A percentile compares a stretch with the other conserved stretches of the same genome.
These are phyloP conservation scores for Boletus sp. DNA, from an alignment of 768 basidiomycete genomes.

Conservation along the genomic window DNA sequence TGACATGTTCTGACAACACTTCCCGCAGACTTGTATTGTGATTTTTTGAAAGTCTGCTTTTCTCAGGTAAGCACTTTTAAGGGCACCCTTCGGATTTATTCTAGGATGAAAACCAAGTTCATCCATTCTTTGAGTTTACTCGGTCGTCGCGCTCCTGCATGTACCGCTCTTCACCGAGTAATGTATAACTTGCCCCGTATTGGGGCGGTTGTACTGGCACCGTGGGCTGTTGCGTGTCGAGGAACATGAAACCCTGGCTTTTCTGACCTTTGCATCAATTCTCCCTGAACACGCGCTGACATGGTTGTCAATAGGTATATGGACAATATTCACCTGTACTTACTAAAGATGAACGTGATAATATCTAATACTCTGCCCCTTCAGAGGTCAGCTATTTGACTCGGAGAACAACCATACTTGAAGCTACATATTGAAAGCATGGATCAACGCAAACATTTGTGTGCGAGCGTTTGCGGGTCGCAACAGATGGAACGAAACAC, in stretches of 20 bases:
- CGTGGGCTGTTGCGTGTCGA: slow-evolving; percentile 31
- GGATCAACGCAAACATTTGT: too few species aligned
- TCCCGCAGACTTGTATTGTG: not conserved
- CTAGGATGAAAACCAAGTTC: slow-evolving; percentile 71
- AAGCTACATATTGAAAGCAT: too few species aligned
- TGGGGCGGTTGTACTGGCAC: slow-evolving; percentile 44
- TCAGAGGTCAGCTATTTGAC: too few species aligned
- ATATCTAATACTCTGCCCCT: too few species aligned
- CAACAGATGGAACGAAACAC: too few species aligned
- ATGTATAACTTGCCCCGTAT: slow-evolving; percentile 43
- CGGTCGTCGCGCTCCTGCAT: slow-evolving; percentile 31
- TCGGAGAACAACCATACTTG: too few species aligned
- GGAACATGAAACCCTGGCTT: slow-evolving; percentile 63
- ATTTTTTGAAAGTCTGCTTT: not conserved
- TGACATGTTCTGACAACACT: slow-evolving; percentile 1
- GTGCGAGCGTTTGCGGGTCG: too few species aligned
- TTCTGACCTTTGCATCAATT: slow-evolving; percentile 43
- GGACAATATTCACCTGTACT: not conserved
- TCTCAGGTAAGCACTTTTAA: not conserved
- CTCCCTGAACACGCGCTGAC: slow-evolving; percentile 4
- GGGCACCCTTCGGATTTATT: not conserved
- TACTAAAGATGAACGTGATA: not conserved
- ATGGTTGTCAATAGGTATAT: slow-evolving; percentile 3
- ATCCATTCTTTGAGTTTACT: slow-evolving; percentile 79
- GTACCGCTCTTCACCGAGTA: slow-evolving; percentile 39